A percentile compares a stretch with the other conserved stretches of the same genome.
phyloP scores from a whole-genome alignment of 208 protist species.

The Novymonas esmeraldas region DNA sequence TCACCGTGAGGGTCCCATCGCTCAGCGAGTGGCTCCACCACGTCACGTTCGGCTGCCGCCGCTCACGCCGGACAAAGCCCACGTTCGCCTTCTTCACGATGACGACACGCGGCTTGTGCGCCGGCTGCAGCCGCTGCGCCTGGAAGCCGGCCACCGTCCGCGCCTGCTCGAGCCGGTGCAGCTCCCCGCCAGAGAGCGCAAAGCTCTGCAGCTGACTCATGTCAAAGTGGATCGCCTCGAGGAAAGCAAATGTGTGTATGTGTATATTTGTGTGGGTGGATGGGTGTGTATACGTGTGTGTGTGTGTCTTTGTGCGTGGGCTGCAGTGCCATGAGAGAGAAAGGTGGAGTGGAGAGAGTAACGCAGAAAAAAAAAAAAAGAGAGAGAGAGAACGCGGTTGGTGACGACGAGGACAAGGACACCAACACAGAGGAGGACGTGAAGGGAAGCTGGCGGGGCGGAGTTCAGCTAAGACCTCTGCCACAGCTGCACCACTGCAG shows the following conservation, averaged over 20 bases:
- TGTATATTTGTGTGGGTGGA: too few species aligned
- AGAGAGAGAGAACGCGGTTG: too few species aligned
- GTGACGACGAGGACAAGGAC: too few species aligned
- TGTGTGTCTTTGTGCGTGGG: background rate
- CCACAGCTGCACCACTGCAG: too few species aligned
- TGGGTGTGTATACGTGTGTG: too few species aligned
- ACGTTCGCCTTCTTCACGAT: slow-evolving; percentile 10
- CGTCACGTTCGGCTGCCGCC: slow-evolving; percentile 7
- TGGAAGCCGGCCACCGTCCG: slow-evolving; percentile 21
- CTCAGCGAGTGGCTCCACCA: slow-evolving; percentile 32
- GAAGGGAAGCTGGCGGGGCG: too few species aligned
- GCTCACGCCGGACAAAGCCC: slow-evolving; percentile 4
- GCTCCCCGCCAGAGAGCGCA: slow-evolving; percentile 9
- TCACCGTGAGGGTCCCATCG: slow-evolving; percentile 15
- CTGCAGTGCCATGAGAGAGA: too few species aligned
- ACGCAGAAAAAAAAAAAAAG: too few species aligned
- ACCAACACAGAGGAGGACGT: too few species aligned
- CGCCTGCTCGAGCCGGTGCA: slow-evolving; percentile 24
- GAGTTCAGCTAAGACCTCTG: too few species aligned
- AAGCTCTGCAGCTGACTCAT: slow-evolving; percentile 12
- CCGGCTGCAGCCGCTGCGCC: slow-evolving; percentile 15
- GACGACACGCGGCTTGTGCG: slow-evolving; percentile 25
- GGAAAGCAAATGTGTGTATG: too few species aligned
- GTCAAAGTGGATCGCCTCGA: background rate
- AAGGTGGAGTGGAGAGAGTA: too few species aligned